Base-by-base conservation (phyloP, 2,329 filamentous ascomycete species). In the Calonectria ilicicola region DNA sequence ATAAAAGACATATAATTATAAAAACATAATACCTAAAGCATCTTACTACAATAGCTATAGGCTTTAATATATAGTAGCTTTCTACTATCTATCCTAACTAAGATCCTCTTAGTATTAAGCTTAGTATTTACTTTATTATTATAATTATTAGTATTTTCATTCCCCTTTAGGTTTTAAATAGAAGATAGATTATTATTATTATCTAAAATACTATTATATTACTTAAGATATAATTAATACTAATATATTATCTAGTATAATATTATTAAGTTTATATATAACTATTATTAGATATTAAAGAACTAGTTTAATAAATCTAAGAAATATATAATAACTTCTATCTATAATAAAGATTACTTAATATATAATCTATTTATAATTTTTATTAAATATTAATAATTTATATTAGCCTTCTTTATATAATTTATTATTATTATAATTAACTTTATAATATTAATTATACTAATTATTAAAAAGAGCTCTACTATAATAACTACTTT, bases 211-310 rank as follows among this genome's bases (percentile, higher is more conserved):
- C 7, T 35, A 35, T 35, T 35, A 35, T 35, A 35, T 35, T 53
- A 12, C 5, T 29, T 26, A 14, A 70, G 35, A 40, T 67, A 29
- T 2, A 7, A n/a, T 42, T 27, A 70, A 6, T 53, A 27, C 44
- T 44, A 35, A 23, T 62, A 47, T 42, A 70, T 66, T 40, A 3
- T 27, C 29, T 44, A 70, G 32, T 70, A 70, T 51, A 51, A 29
- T 44, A 23, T 44, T 44, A 44, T 62, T 35, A 70, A 53, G 53
- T 70, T 70, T 35, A 70, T 42, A 63, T 51, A 70, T 35, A 53
- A 49, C 44, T 46, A 70, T 17, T 66, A 14, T 42, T 32, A 53
- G 10, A 26, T 63, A 53, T 63, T 70, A 17, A 40, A 65, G 46
- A 40, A 69, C 47, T 65, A 21, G n/a, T 7, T 69, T 8, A 19